Base-by-base conservation (phyloP, 331 rosid genomes). In the Arachis monticola region DNA sequence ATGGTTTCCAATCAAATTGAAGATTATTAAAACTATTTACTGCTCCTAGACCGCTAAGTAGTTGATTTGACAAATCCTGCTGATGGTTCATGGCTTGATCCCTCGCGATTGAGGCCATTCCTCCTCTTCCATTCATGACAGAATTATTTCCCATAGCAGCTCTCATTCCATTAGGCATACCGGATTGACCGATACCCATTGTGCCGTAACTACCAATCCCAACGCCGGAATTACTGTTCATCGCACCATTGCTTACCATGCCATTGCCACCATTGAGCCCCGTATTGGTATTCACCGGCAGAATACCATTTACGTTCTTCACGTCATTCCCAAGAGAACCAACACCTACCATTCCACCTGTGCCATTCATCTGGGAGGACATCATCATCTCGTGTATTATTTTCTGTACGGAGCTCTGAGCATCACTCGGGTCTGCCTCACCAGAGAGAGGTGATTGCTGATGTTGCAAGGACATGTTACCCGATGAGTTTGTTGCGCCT, bases 391-490 rank as follows among this genome's bases (percentile, higher is more conserved):
- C 95, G 0, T 90, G 94, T 62, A 94, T 42, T 77, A 94, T 72
- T 78, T 94, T 94, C 71, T 94, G 97, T 41, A 94, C 96, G 5
- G 96, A 94, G 86, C 94, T 92, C 81, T 88, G 99, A 14, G 92
- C 80, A 79, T 94, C 96, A 6, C 77, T 81, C 40, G 40, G 91
- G 70, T 92, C 96, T 7, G 88, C 92, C 64, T 92, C 98, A n/a
- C 91, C 79, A 10, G 99, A 90, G 17, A 87, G 85, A 45, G 92
- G 67, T 2, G 94, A 77, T 76, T 88, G 98, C 67, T 88, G 97
- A 65, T 89, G 98, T 84, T 89, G 97, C 91, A 92, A 6, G 69
- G 97, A 76, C 73, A 90, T 76, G 85, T 87, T 91, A 61, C 91
- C 96, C 1, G 93, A 82, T 69, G 97, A 87, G 78, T 86, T 92